These are phyloP conservation scores for Kernera saxatilis DNA, from an alignment of 345 rosid species.

Conservation along the genomic window DNA sequence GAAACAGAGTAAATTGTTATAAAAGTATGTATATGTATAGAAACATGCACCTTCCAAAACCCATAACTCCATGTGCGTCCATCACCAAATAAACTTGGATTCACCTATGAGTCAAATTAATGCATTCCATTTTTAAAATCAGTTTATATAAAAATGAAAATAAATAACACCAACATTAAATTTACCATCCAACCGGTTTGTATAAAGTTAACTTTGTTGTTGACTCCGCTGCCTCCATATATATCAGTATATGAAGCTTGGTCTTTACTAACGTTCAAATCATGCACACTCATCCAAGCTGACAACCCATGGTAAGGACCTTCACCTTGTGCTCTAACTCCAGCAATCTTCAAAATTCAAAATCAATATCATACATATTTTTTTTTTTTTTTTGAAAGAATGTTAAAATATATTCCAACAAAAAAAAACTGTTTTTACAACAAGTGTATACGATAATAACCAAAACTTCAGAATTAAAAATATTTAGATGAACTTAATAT, in stretches of 20 bases:
- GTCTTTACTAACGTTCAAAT: not conserved
- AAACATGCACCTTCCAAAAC: not conserved
- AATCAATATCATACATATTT: too few relatives aligned
- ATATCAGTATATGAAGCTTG: not conserved
- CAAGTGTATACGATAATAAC: too few relatives aligned
- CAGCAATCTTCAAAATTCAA: not conserved
- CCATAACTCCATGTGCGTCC: slow-evolving; percentile 14
- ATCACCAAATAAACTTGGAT: slow-evolving; percentile 2
- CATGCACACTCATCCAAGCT: not conserved
- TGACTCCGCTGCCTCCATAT: not conserved
- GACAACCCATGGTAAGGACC: not conserved
- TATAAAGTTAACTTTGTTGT: not conserved
- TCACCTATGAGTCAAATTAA: not conserved
- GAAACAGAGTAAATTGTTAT: too few relatives aligned
- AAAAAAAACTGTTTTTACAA: too few relatives aligned
- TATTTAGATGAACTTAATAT: too few relatives aligned
- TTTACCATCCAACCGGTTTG: slow-evolving; percentile 7
- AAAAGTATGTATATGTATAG: not conserved
- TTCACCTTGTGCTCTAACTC: not conserved
- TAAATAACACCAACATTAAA: not conserved
- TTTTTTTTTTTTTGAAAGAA: too few relatives aligned
- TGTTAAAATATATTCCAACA: too few relatives aligned
- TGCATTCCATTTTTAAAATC: not conserved
- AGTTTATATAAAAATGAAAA: too few relatives aligned
- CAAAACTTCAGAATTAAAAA: too few relatives aligned